phyloP scores from a whole-genome alignment of 352 stramenopile genomes.

The Pythium aphanidermatum region DNA sequence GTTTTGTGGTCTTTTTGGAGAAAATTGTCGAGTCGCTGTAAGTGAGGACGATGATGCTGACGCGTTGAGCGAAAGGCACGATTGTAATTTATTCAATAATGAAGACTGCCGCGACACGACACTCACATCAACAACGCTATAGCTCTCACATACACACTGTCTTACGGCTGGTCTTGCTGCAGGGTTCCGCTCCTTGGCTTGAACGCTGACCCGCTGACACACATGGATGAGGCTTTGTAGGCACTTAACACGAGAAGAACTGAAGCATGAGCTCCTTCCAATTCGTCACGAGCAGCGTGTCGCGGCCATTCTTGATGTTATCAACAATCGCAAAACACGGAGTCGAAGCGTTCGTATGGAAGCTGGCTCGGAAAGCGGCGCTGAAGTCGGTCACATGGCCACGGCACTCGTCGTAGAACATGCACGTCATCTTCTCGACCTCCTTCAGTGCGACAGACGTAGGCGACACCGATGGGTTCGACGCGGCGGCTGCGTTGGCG shows the following conservation, averaged over 20 bases:
- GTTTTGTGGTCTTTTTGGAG: conserved; percentile 84
- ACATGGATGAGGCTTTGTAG: too few species aligned
- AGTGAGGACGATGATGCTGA: conserved; percentile 6
- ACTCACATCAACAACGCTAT: neutral
- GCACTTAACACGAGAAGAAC: conserved; percentile 53
- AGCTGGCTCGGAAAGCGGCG: conserved; percentile 55
- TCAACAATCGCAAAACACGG: conserved; percentile 59
- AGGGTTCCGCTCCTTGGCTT: too few species aligned
- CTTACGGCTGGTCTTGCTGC: too few species aligned
- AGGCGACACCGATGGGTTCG: conserved; percentile 24
- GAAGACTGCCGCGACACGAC: conserved; percentile 18
- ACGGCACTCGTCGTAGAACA: conserved; percentile 84
- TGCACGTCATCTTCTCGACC: conserved; percentile 86
- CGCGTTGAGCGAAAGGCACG: conserved; percentile 5
- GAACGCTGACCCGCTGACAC: too few species aligned
- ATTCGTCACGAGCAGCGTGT: conserved; percentile 55
- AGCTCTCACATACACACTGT: neutral
- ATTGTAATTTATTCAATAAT: conserved; percentile 36
- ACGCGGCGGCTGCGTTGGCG: conserved; percentile 1
- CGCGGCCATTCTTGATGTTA: conserved; percentile 45
- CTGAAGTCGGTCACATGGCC: conserved; percentile 63
- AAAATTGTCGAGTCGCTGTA: conserved; percentile 69
- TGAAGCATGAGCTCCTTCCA: conserved; percentile 71
- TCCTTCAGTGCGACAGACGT: conserved; percentile 47
- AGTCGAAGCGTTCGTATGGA: conserved; percentile 45